Percentiles rank a stretch among this genome's conserved stretches.
phyloP scores from a whole-genome alignment of 495 filamentous ascomycete species.

The Hypomontagnella submonticulosa region DNA sequence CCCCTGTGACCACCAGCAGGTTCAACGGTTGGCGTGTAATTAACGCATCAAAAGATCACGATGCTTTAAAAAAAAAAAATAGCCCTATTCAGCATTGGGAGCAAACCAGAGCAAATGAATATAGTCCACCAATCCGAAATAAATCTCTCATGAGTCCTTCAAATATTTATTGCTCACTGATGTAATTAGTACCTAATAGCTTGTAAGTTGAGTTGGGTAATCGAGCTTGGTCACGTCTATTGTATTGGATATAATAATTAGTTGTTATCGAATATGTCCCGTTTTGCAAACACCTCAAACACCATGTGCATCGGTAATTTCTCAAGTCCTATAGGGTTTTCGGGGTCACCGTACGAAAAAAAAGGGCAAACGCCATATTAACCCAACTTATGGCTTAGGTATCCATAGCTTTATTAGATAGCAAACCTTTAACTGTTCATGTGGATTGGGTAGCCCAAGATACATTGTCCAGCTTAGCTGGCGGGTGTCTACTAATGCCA shows the following conservation, averaged over 20 bases:
- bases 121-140: constrained; percentile 11
- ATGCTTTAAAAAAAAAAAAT: constrained; percentile 17
- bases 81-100: constrained; percentile 23
- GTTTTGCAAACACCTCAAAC: background rate
- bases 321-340: constrained; percentile 16
- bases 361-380: constrained; percentile 5
- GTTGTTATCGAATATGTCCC: background rate
- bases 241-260: no score
- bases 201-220: background rate
- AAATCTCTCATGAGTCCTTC: constrained; percentile 18
- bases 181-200: background rate
- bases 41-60: constrained; percentile 39
- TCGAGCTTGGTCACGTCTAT: background rate
- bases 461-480: background rate
- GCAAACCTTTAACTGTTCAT: background rate
- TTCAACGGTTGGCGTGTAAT: constrained; percentile 28
- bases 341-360: constrained; percentile 3
- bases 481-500: no score
- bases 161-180: background rate
- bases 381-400: constrained; percentile 3
- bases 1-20: constrained; percentile 30
- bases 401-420: background rate
- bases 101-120: constrained; percentile 26
- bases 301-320: constrained; percentile 22
- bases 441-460: constrained; percentile 1